These are phyloP conservation scores for Mimosa pudica DNA, from an alignment of 306 rosid genomes.

Conservation along the genomic window DNA sequence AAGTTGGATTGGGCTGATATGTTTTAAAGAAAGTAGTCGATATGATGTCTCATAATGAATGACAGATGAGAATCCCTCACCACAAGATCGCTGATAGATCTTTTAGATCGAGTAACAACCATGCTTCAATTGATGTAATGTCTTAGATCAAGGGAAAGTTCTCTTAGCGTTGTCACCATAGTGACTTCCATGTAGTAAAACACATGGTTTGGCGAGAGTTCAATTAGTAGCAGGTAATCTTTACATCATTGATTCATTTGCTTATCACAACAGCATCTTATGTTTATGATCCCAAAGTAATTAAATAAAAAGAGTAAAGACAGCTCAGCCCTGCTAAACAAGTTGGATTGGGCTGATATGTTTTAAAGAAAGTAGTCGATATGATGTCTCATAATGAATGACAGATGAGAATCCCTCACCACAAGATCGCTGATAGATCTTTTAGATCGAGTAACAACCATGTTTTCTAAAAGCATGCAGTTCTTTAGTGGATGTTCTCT, in stretches of 20 bases:
- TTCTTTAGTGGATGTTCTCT: background rate
- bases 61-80: background rate
- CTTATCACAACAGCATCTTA: background rate
- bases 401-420: background rate
- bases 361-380: background rate
- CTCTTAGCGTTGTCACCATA: slow-evolving; percentile 29
- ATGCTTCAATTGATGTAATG: slow-evolving; percentile 39
- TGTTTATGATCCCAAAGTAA: background rate
- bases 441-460: background rate
- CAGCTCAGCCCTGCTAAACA: slow-evolving; percentile 15
- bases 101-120: background rate
- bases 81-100: background rate
- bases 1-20: background rate
- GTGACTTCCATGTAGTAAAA: slow-evolving; percentile 33
- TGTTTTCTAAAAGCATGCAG: slow-evolving; percentile 25
- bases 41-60: background rate
- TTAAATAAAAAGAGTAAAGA: background rate
- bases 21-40: background rate
- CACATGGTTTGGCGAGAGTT: slow-evolving; percentile 36
- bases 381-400: slow-evolving; percentile 1
- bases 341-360: background rate
- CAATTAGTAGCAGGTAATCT: slow-evolving; percentile 50
- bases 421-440: background rate
- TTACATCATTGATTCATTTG: slow-evolving; percentile 5
- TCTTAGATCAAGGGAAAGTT: slow-evolving; percentile 23